Evolutionary conservation across 2,329 filamentous ascomycete species (phyloP), one percentile per base, ranked within the genome.

Genomic region (Ascochyta clinopodiicola): DNA sequence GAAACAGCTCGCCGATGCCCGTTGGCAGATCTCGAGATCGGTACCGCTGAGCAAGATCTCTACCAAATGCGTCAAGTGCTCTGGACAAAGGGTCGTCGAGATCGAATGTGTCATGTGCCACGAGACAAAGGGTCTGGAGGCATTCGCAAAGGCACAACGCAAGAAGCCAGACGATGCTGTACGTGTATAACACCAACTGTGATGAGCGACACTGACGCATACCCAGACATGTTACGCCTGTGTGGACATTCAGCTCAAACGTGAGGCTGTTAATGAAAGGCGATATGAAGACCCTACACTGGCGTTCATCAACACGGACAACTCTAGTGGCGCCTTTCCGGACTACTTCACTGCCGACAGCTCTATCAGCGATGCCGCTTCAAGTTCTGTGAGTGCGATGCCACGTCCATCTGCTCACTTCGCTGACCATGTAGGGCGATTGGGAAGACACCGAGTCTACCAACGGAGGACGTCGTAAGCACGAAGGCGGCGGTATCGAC

Each of bases 101-200:
- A 63, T 85, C 25, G 71, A 74, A 8, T 86, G 84, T 61, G 65
- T 60, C 29, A 70, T 78, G 34, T 86, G 84, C 63, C 67, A 75
- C 19, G 64, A 76, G 51, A 75, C 70, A 2, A 83, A 83, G 61
- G 71, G 75, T 0, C 52, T 84, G 2, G 78, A 81, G 6, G 72
- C 74, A 0, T 86, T 84, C 60, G 77, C 79, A 17, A 85, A 82
- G 59, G 61, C 61, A 6, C 79, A 83, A 69, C 76, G 82, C 13
- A 71, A 65, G 25, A 77, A 79, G 36, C 75, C 77, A 1, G 81
- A 81, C 52, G 66, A 62, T 35, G 78, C 77, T 24, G 81, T 82
- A 77, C 57, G 80, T 72, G 19, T 29, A 5, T 19, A 4, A 24
- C 2, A 24, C 4, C n/a, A n/a, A 36, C 1, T 12, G 9, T 13